Evolutionary conservation across 2,329 filamentous ascomycete species (phyloP), one percentile per base, ranked within the genome.

Genomic region (Aspergillus luchuensis): DNA sequence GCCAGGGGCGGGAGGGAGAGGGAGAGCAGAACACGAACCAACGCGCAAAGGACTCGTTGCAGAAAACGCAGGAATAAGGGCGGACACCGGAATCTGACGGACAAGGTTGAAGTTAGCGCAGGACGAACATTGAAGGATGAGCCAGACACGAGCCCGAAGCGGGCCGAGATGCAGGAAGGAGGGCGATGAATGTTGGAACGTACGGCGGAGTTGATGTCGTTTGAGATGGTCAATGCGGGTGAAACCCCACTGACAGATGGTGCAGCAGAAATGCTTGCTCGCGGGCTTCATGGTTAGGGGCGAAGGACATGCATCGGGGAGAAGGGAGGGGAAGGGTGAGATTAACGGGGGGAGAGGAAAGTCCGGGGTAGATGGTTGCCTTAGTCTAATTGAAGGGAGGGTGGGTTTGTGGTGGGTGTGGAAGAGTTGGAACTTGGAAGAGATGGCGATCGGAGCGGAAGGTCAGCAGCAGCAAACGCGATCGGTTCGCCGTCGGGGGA

Each of bases 181-280:
- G 11, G 33, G 33, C 8, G 30, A 11, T 1, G 4, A 33, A 33
- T 10, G 30, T 33, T 43, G 58, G 57, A 28, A 71, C 75, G 66
- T 75, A 81, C 79, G 79, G 60, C 79, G 73, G 41, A 81, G 70
- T 63, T 80, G 77, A 64, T 81, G 79, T 58, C 79, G 71, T 66
- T 80, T 81, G 38, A 81, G 68, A 67, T 81, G 79, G 71, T 81
- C 79, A 67, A 79, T 78, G 59, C 79, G 78, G 23, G 79, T 80
- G 69, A 81, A 81, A 50, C 72, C 73, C 63, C 78, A 76, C 65
- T 77, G 72, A 65, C 79, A 81, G 63, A 79, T 69, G 13, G 74
- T 72, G 63, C 79, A 81, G 62, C 73, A 75, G 66, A 78, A 78
- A 58, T 77, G 76, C 66, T 79, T 79, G 56, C 73, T 75, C 38